Evolutionary conservation across 1,284 basidiomycete species (phyloP).

Genomic region (Stygiomarasmius scandens): DNA sequence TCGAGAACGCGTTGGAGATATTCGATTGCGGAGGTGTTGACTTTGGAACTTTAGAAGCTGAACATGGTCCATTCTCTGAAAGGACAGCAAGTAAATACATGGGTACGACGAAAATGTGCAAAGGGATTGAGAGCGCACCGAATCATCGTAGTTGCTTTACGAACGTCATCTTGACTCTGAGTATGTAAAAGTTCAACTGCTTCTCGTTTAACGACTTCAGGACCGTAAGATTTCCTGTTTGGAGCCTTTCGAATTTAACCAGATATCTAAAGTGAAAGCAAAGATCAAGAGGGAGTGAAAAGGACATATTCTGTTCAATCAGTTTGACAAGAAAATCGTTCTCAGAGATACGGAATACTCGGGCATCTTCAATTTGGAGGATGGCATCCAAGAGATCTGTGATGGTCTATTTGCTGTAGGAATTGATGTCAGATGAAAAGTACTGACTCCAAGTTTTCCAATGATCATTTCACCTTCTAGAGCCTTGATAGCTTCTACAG

Average conservation of each 20-base stretch:
- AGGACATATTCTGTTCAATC: slow-evolving; percentile 28
- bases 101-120: not conserved
- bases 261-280: not conserved
- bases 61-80: slow-evolving; percentile 32
- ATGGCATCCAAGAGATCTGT: slow-evolving; percentile 38
- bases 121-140: slow-evolving; percentile 24
- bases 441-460: not conserved
- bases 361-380: slow-evolving; percentile 31
- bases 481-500: not conserved
- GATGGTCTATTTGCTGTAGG: slow-evolving; percentile 25
- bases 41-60: slow-evolving; percentile 19
- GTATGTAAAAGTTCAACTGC: slow-evolving; percentile 25
- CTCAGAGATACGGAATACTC: slow-evolving; percentile 35
- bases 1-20: slow-evolving; percentile 21
- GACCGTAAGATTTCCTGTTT: slow-evolving; percentile 16
- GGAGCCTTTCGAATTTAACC: slow-evolving; percentile 21
- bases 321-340: slow-evolving; percentile 22
- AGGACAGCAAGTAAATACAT: not conserved
- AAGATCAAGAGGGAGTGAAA: not conserved
- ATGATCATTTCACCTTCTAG: slow-evolving; percentile 21
- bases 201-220: slow-evolving; percentile 25
- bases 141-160: slow-evolving; percentile 31
- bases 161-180: slow-evolving; percentile 30
- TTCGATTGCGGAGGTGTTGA: slow-evolving; percentile 21
- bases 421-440: not conserved